Percentiles rank a stretch among this genome's conserved stretches.
Conservation (phyloP, 345 rosid species). For the Atalantia buxifolia region DNA sequence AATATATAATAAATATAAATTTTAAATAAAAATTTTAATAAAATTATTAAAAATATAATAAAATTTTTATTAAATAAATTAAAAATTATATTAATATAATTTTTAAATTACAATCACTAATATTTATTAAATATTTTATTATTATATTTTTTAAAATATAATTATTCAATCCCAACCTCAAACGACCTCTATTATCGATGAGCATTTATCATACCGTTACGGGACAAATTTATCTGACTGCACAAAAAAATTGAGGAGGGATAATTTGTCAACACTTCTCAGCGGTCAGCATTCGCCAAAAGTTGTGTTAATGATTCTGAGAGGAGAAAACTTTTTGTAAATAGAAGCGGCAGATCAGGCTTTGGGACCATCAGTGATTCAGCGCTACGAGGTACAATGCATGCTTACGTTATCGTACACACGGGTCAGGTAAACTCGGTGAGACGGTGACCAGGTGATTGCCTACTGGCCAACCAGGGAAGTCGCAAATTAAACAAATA, state of each 20-base stretch:
- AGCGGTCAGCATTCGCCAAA: background rate
- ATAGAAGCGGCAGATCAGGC: background rate
- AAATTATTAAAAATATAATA: no score
- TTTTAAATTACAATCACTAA: no score
- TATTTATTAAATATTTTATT: no score
- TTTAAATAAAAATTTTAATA: no score
- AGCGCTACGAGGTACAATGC: background rate
- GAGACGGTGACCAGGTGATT: background rate
- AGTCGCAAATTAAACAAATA: no score
- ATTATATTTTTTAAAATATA: accelerated
- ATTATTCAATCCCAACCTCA: accelerated
- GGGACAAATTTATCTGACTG: background rate
- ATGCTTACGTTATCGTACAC: background rate
- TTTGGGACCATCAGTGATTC: no score
- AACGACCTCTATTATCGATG: no score
- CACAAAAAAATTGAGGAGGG: background rate
- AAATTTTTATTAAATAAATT: no score
- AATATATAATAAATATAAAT: no score
- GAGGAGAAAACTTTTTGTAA: background rate
- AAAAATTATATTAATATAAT: no score
- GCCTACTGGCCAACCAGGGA: no score
- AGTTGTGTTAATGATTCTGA: background rate
- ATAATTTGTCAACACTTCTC: background rate
- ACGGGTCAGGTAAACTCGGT: background rate
- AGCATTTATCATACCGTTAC: background rate